Base-by-base conservation (phyloP, 2,329 filamentous ascomycete genomes). In the Xylaria sp. region DNA sequence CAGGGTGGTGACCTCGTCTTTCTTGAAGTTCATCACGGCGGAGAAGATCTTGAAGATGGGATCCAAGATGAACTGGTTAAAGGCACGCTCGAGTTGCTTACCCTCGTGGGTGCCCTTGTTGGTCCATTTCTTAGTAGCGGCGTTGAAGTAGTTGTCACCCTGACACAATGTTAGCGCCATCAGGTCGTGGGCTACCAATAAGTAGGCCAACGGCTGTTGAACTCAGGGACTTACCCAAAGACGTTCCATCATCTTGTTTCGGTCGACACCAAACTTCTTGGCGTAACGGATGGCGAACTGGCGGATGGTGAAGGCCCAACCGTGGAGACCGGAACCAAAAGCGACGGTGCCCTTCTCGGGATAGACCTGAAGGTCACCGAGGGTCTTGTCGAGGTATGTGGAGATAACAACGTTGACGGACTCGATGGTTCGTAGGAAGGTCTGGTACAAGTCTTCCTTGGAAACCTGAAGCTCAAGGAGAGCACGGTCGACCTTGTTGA, bases 401-500 rank as follows among this genome's bases (percentile, higher is more conserved):
- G 95, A 91, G 83, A 99, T 98, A 81, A 98, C 92, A 85, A 99
- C 95, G 87, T 99, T 99, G 80, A 99, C 95, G 77, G 94, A 98
- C 90, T 99, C 95, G 77, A 99, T 93, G 80, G 95, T 97, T 90
- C 94, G 91, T 69, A 92, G 93, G 90, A 99, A 99, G 80, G 94
- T 97, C 87, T 98, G 94, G 90, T 97, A 99, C 72, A 99, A 85
- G 79, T 99, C 95, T 85, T 99, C 95, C 90, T 98, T 97, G 83
- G 88, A 90, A 77, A 97, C 90, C 86, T 99, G 95, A 69, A 99
- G 89, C 85, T 99, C 95, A 80, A 99, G 93, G 78, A 99, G 92
- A 83, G 95, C 93, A 85, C 95, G 94, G 80, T 99, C 95, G 82
- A 99, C 95, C 91, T 99, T 99, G 93, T 99, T 99, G 89, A 99